Conservation (phyloP, 257 asterid genomes). For the Paraleonurus japonicus region DNA sequence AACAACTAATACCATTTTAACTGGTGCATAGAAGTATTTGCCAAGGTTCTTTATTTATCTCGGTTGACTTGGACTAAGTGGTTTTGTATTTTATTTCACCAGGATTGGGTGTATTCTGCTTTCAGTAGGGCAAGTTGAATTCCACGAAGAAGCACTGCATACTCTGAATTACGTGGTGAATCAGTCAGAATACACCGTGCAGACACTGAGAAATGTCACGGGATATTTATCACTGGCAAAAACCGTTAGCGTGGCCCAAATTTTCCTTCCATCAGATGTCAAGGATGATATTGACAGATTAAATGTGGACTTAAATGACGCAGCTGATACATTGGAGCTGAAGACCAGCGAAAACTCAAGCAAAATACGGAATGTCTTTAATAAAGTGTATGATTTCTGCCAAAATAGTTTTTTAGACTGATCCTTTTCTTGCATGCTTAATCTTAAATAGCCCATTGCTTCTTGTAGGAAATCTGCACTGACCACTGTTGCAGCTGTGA, state of each 20-base stretch:
- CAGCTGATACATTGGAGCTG: conserved; percentile 66
- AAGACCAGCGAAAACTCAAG: conserved; percentile 70
- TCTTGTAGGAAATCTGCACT: conserved; percentile 68
- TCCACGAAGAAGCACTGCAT: conserved; percentile 71
- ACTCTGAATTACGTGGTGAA: conserved; percentile 84
- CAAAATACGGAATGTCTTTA: conserved; percentile 62
- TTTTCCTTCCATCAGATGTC: conserved; percentile 85
- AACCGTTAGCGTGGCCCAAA: conserved; percentile 81
- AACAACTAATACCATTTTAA: too few species aligned
- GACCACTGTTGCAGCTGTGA: conserved; percentile 65
- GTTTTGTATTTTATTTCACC: conserved; percentile 28
- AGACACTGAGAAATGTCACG: conserved; percentile 82
- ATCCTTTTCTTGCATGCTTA: neutral
- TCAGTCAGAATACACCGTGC: conserved; percentile 89
- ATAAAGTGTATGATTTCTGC: conserved; percentile 60
- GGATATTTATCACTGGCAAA: conserved; percentile 72
- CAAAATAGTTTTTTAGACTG: neutral
- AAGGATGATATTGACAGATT: conserved; percentile 64
- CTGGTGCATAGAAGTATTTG: too few species aligned
- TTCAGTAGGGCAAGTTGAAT: conserved; percentile 82
- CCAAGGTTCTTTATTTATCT: neutral
- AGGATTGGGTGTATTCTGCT: conserved; percentile 92
- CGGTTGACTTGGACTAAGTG: neutral
- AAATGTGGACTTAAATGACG: conserved; percentile 61
- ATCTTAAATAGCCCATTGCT: conserved; percentile 16